Evolutionary conservation across 2,329 filamentous ascomycete species (phyloP).

Genomic region (Colletotrichum liaoningense): DNA sequence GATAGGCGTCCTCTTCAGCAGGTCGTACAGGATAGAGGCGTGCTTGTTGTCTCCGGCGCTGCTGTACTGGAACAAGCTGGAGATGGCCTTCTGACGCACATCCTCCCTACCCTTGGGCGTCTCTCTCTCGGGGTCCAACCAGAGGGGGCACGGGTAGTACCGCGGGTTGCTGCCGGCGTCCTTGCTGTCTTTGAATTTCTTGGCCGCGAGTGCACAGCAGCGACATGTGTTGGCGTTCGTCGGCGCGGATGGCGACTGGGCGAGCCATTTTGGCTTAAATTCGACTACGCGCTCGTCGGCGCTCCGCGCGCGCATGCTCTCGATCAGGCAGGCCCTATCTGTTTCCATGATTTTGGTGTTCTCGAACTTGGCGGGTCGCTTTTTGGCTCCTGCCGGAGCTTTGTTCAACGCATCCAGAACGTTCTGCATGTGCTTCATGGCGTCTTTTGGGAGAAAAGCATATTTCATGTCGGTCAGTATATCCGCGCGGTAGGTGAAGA

Average conservation of each 20-base stretch:
- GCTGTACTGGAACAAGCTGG: constrained; percentile 10
- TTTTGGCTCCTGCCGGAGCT: neutral
- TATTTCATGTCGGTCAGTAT: constrained; percentile 67
- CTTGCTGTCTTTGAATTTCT: constrained; percentile 44
- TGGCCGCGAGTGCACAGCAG: constrained; percentile 73
- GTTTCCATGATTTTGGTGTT: constrained; percentile 39
- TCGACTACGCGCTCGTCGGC: constrained; percentile 62
- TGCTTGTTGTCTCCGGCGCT: constrained; percentile 20
- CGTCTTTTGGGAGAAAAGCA: constrained; percentile 53
- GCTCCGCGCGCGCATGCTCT: constrained; percentile 71
- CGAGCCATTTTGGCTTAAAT: constrained; percentile 89
- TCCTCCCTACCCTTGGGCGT: neutral
- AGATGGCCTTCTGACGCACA: constrained; percentile 14
- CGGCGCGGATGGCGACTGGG: constrained; percentile 80
- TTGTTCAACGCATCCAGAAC: constrained; percentile 21
- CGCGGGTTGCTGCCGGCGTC: constrained; percentile 21
- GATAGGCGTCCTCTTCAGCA: constrained; percentile 5
- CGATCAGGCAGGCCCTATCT: constrained; percentile 69
- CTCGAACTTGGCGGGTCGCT: constrained; percentile 50
- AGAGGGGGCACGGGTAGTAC: constrained; percentile 33
- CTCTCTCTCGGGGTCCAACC: constrained; percentile 22
- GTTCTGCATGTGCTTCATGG: constrained; percentile 60
- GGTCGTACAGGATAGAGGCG: constrained; percentile 2
- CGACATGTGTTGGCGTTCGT: constrained; percentile 72
- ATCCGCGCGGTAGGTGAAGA: constrained; percentile 59